Conservation (phyloP, 75 land plant species). For the Picea glauca region DNA sequence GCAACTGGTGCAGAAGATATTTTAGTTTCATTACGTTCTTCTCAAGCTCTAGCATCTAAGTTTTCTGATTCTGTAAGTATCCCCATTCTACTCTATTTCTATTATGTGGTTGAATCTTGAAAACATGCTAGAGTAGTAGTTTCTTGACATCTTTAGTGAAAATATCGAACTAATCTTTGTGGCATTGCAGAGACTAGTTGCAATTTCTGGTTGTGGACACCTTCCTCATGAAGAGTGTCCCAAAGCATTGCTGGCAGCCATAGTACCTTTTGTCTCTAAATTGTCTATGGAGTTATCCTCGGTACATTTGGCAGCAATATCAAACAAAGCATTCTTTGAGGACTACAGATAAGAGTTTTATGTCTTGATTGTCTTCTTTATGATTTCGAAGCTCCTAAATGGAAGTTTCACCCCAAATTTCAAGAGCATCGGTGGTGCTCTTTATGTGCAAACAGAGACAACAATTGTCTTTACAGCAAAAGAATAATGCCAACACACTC, state of each 20-base stretch:
- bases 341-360: neutral
- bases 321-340: neutral
- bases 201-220: conserved; percentile 45
- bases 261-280: conserved; percentile 28
- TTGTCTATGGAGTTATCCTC: neutral
- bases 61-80: conserved; percentile 31
- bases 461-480: neutral
- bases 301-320: too few relatives aligned
- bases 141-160: neutral
- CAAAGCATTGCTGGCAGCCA: conserved; percentile 29
- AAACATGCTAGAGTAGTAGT: neutral
- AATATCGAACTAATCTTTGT: neutral
- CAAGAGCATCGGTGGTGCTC: neutral
- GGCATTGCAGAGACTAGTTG: conserved; percentile 27
- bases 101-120: neutral
- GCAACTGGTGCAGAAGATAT: conserved; percentile 33
- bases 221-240: conserved; percentile 48
- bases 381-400: neutral
- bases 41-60: conserved; percentile 36
- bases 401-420: neutral
- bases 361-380: neutral
- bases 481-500: neutral
- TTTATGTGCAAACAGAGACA: neutral
- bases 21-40: conserved; percentile 31
- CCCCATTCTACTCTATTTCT: neutral